Percentiles rank a stretch among this genome's conserved stretches.
phyloP scores from a whole-genome alignment of 441 rosid species.

The Populus trichocarpa region DNA sequence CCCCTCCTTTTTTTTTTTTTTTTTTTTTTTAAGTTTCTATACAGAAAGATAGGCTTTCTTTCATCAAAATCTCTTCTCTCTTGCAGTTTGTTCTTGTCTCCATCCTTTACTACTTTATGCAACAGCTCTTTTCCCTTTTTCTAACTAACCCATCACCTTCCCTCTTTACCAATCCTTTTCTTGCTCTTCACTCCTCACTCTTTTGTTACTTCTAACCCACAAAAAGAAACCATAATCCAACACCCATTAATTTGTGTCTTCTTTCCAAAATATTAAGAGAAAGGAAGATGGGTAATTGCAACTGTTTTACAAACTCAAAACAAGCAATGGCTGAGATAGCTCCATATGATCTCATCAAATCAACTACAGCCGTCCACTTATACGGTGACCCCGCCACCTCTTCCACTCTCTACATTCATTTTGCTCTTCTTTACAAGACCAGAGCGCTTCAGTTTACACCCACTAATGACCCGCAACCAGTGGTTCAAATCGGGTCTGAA shows the following conservation, averaged over 20 bases:
- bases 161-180: background rate
- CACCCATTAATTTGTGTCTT: background rate
- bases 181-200: conserved; percentile 1
- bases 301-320: conserved; percentile 28
- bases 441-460: conserved; percentile 38
- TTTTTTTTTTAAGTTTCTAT: no score
- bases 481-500: conserved; percentile 48
- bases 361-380: conserved; percentile 29
- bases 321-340: conserved; percentile 43
- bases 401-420: conserved; percentile 40
- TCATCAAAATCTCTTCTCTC: background rate
- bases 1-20: no score
- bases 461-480: conserved; percentile 10
- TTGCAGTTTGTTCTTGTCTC: background rate
- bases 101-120: background rate
- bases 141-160: background rate
- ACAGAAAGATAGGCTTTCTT: background rate
- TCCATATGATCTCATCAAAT: conserved; percentile 32
- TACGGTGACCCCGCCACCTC: conserved; percentile 30
- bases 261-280: background rate
- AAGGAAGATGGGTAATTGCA: conserved; percentile 42
- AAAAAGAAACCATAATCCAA: background rate
- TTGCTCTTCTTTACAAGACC: conserved; percentile 52
- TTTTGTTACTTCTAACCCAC: background rate
- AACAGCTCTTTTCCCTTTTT: background rate